phyloP scores from a whole-genome alignment of 148 eudicot genomes.

The Selenicereus undatus region DNA sequence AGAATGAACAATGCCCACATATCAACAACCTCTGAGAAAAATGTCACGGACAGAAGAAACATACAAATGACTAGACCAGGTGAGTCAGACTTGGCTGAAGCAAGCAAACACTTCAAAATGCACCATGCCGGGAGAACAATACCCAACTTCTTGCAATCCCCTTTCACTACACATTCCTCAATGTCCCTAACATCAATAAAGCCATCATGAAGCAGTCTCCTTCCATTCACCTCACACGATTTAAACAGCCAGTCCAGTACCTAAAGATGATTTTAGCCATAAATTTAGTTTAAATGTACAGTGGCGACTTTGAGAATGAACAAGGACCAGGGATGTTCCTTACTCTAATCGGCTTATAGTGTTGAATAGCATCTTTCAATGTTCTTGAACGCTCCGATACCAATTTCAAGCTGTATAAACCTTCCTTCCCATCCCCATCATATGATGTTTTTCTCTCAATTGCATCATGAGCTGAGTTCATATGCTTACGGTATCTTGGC shows the following conservation, averaged over 20 bases:
- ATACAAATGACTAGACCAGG: conserved; percentile 69
- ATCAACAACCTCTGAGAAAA: background rate
- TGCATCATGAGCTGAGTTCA: conserved; percentile 18
- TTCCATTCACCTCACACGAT: conserved; percentile 76
- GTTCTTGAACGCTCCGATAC: conserved; percentile 68
- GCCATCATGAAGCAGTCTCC: conserved; percentile 60
- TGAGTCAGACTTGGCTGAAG: conserved; percentile 64
- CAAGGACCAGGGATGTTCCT: background rate
- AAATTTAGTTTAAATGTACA: background rate
- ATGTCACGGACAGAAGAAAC: conserved; percentile 15
- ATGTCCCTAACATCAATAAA: conserved; percentile 69
- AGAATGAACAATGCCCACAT: too few species aligned
- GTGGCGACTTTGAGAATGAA: background rate
- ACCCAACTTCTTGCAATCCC: conserved; percentile 64
- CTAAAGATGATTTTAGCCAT: conserved; percentile 29
- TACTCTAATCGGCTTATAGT: conserved; percentile 72
- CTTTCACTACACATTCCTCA: conserved; percentile 57
- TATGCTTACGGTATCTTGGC: conserved; percentile 65
- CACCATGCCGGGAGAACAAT: conserved; percentile 81
- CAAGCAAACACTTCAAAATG: conserved; percentile 69
- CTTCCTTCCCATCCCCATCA: conserved; percentile 42
- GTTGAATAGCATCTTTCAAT: conserved; percentile 59
- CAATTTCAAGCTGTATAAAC: conserved; percentile 42
- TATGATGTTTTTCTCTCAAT: conserved; percentile 39
- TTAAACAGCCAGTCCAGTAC: conserved; percentile 90